Conservation (phyloP, 257 asterid species). For the Jacaranda mimosifolia region DNA sequence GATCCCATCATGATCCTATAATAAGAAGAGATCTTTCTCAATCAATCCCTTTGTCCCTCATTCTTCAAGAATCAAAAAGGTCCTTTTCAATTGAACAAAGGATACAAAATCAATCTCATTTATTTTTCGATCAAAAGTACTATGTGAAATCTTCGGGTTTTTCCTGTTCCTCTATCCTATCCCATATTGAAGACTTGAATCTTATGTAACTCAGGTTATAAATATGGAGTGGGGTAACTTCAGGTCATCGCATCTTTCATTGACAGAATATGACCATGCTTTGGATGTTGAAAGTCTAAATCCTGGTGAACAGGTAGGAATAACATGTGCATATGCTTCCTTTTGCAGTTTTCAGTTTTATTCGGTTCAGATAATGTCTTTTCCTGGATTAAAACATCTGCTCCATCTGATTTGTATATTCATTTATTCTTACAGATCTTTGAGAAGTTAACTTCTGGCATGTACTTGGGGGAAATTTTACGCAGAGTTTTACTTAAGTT, state of each 20-base stretch:
- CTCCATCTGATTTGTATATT: background rate
- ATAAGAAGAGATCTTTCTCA: too few relatives aligned
- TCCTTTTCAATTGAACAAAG: too few relatives aligned
- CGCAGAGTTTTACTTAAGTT: constrained; percentile 74
- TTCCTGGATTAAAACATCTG: background rate
- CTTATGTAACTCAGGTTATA: constrained; percentile 63
- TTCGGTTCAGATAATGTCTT: background rate
- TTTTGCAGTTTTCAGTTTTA: background rate
- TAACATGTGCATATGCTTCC: constrained; percentile 13
- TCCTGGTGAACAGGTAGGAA: constrained; percentile 85
- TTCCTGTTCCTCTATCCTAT: too few relatives aligned
- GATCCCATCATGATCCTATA: too few relatives aligned
- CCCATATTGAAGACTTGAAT: constrained; percentile 18
- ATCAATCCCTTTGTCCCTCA: too few relatives aligned
- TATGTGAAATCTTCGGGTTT: too few relatives aligned
- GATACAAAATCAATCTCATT: too few relatives aligned
- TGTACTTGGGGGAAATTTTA: constrained; percentile 92
- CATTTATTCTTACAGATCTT: constrained; percentile 59
- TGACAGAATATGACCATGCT: constrained; percentile 76
- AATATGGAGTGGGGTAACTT: constrained; percentile 99
- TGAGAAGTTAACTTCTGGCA: constrained; percentile 90
- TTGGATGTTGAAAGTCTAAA: constrained; percentile 82
- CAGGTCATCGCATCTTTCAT: constrained; percentile 86
- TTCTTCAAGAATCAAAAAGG: too few relatives aligned
- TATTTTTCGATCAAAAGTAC: too few relatives aligned